Conservation (phyloP, 2,329 filamentous ascomycete species). For the Diplodia scrobiculata region DNA sequence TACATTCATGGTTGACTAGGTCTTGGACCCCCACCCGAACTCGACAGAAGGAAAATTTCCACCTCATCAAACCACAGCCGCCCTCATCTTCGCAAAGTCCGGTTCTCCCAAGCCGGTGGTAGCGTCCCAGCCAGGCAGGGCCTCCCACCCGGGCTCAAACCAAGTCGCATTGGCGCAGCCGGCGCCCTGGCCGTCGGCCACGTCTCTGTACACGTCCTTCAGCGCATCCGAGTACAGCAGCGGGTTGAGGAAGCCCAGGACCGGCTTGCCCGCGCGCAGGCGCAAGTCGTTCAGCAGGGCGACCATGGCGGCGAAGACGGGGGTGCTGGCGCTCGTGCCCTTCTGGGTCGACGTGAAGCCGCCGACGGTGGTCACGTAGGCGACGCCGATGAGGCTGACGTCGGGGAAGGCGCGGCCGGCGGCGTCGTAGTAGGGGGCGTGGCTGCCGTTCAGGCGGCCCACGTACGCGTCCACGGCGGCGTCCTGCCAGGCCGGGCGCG, state of each 20-base stretch:
- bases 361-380: slow-evolving; percentile 36
- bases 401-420: slow-evolving; percentile 55
- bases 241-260: slow-evolving; percentile 58
- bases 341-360: slow-evolving; percentile 31
- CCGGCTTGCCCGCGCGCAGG: slow-evolving; percentile 49
- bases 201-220: slow-evolving; percentile 44
- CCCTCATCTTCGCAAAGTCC: slow-evolving; percentile 42
- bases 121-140: slow-evolving; percentile 52
- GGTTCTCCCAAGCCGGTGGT: slow-evolving; percentile 55
- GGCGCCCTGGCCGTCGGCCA: slow-evolving; percentile 41
- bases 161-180: slow-evolving; percentile 33
- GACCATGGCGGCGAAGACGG: slow-evolving; percentile 35
- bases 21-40: not conserved
- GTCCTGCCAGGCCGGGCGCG: slow-evolving; percentile 49
- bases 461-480: slow-evolving; percentile 50
- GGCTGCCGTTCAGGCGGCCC: slow-evolving; percentile 41
- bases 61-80: not conserved
- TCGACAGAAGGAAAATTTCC: not conserved
- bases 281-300: slow-evolving; percentile 54
- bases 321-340: slow-evolving; percentile 35
- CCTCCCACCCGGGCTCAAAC: slow-evolving; percentile 43
- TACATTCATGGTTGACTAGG: not conserved
- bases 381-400: slow-evolving; percentile 50
- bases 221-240: slow-evolving; percentile 44
- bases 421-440: slow-evolving; percentile 48